Evolutionary conservation across 148 eudicot species (phyloP).

Genomic region (Camellia granthamiana): DNA sequence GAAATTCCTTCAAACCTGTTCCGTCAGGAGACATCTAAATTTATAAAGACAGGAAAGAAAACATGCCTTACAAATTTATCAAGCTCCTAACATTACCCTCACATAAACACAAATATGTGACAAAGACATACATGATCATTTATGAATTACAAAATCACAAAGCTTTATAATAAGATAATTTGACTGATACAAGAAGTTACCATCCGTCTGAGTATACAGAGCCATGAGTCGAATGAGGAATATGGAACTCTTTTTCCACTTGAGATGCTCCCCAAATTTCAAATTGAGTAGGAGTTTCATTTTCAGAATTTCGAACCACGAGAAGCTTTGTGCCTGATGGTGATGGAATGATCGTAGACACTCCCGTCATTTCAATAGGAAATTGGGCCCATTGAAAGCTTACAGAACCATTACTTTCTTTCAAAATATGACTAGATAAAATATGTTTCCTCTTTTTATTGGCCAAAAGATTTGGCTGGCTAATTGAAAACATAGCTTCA

Average conservation of each 20-base stretch:
- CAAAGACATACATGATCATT: neutral
- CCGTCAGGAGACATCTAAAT: neutral
- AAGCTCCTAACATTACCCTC: neutral
- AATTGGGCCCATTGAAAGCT: constrained; percentile 80
- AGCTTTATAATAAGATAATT: neutral
- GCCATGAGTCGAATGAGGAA: constrained; percentile 77
- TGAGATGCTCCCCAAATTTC: constrained; percentile 81
- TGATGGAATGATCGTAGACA: constrained; percentile 70
- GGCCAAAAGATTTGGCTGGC: constrained; percentile 76
- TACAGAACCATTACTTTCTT: constrained; percentile 37
- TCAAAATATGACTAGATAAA: constrained; percentile 47
- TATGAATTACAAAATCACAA: neutral
- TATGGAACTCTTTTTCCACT: constrained; percentile 68
- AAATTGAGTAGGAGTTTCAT: constrained; percentile 67
- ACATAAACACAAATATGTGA: neutral
- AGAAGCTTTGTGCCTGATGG: constrained; percentile 95
- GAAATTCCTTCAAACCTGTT: constrained; percentile 94
- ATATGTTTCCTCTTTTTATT: constrained; percentile 69
- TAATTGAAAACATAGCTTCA: constrained; percentile 62
- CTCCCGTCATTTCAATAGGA: constrained; percentile 74
- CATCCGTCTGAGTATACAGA: constrained; percentile 90
- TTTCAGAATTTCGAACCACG: constrained; percentile 69
- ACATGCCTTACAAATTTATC: neutral
- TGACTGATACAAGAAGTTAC: constrained; percentile 31
- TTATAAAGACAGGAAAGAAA: constrained; percentile 1